A percentile compares a stretch with the other conserved stretches of the same genome.
phyloP scores from a whole-genome alignment of 345 rosid genomes.

The Bruguiera parviflora region DNA sequence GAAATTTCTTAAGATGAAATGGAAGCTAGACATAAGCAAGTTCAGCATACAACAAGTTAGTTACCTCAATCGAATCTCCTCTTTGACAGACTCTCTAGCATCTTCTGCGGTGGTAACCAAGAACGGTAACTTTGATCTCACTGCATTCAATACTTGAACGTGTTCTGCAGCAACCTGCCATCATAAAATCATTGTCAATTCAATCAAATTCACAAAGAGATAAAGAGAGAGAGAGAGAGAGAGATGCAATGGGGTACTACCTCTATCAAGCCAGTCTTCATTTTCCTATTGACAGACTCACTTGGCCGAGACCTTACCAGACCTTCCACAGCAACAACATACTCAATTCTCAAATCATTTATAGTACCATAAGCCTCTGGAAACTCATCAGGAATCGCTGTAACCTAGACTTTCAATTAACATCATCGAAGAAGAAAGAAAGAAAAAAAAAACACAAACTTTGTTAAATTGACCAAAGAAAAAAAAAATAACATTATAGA shows the following conservation, averaged over 20 bases:
- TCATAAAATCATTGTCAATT: not conserved
- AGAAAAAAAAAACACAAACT: not conserved
- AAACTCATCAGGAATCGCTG: constrained; percentile 74
- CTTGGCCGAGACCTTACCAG: constrained; percentile 64
- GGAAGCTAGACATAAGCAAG: not conserved
- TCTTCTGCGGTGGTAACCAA: constrained; percentile 77
- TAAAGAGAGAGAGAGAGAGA: not conserved
- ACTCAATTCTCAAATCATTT: constrained; percentile 76
- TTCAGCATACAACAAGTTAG: not conserved
- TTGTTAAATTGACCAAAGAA: not conserved
- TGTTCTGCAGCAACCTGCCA: constrained; percentile 75
- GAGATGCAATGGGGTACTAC: constrained; percentile 26
- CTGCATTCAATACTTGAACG: constrained; percentile 78
- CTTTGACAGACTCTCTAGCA: constrained; percentile 67
- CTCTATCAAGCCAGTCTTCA: constrained; percentile 83
- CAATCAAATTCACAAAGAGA: not conserved
- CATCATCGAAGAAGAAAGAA: not conserved
- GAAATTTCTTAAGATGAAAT: no score
- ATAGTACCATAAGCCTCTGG: constrained; percentile 72
- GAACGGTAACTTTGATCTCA: constrained; percentile 80
- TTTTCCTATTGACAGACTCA: constrained; percentile 76
- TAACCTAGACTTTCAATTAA: constrained; percentile 39
- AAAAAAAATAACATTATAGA: not conserved
- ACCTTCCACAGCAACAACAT: constrained; percentile 77
- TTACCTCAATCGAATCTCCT: constrained; percentile 91